Evolutionary conservation across 768 basidiomycete genomes (phyloP), one percentile per base, ranked within the genome.

Genomic region (Mycena rebaudengoi): DNA sequence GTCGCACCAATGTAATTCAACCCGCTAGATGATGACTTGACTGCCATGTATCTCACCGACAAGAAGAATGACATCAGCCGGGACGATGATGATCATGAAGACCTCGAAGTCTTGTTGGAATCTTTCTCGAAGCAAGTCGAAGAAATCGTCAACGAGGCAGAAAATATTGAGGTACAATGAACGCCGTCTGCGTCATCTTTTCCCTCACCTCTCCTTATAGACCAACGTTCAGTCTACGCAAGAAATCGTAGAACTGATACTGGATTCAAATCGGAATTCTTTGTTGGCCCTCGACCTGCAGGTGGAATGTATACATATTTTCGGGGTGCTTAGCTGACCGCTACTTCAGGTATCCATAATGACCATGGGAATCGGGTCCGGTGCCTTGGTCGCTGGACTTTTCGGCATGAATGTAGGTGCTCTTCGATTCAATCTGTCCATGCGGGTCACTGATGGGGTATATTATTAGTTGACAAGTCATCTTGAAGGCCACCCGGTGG

Each of bases 101-200:
- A 98, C 65, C 81, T 98, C 1, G 97, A 99, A 73, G 84, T 96
- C 12, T 80, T 99, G 20, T 80, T 99, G n/a, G 97, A 99, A 73
- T 92, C 92, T 10, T 98, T 98, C 76, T 87, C 91, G 28, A 98
- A 98, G 75, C 97, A 98, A 75, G 95, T 97, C 0, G 96, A 98
- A 75, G 96, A 98, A 80, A 93, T 98, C 52, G 95, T 96, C 5
- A 96, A 91, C 66, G 96, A 98, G 77, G 91, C 94, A 5, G 92
- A 94, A 73, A 94, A 85, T 62, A 95, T 91, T 5, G 88, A 94
- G 73, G 94, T 93, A 70, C 57, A 81, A 73, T 32, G 45, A 45
- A 52, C 23, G 28, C 20, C 14, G 7, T 43, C 12, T 11, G 8
- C 44, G 28, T 29, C 43, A n/a, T 55, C n/a, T 45, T 53, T 43